A percentile compares a stretch with the other conserved stretches of the same genome.
phyloP scores from a whole-genome alignment of 2,329 filamentous ascomycete species.

The Calonectria fujianensis region DNA sequence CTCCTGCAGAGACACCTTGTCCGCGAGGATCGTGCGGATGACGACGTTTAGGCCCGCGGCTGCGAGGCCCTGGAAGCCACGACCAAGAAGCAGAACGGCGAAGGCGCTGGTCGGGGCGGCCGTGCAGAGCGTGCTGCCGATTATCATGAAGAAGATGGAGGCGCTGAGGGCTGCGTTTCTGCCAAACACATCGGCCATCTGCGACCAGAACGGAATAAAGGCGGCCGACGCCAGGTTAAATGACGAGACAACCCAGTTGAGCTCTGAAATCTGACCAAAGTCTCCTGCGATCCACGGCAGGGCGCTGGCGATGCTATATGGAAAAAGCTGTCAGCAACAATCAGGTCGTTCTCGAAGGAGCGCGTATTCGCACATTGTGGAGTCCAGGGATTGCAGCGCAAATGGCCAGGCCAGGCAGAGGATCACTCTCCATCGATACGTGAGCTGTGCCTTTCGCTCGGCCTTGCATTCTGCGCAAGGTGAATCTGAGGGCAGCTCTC shows the following conservation, averaged over 20 bases:
- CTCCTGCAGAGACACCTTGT: conserved; percentile 77
- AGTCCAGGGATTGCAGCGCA: conserved; percentile 77
- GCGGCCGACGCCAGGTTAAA: conserved; percentile 81
- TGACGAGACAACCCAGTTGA: conserved; percentile 82
- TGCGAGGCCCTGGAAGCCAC: conserved; percentile 77
- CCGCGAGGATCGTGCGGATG: conserved; percentile 78
- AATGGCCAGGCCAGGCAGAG: conserved; percentile 76
- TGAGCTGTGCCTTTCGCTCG: conserved; percentile 58
- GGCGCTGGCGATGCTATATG: conserved; percentile 59
- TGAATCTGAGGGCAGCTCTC: conserved; percentile 37
- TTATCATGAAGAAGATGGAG: conserved; percentile 73
- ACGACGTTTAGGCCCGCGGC: conserved; percentile 77
- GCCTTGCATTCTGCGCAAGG: conserved; percentile 58
- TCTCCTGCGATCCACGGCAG: conserved; percentile 76
- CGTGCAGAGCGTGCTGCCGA: conserved; percentile 78
- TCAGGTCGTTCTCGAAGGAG: neutral
- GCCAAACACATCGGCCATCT: conserved; percentile 79
- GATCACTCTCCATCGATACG: conserved; percentile 76
- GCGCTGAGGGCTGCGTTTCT: conserved; percentile 75
- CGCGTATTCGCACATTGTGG: conserved; percentile 71
- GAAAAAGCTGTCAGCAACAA: conserved; percentile 29
- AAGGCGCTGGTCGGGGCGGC: conserved; percentile 73
- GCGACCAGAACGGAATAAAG: conserved; percentile 80
- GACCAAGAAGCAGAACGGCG: conserved; percentile 76
- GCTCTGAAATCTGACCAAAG: conserved; percentile 75